Base-by-base conservation (phyloP, 176 grass and related monocot species). In the Bothriochloa decipiens region DNA sequence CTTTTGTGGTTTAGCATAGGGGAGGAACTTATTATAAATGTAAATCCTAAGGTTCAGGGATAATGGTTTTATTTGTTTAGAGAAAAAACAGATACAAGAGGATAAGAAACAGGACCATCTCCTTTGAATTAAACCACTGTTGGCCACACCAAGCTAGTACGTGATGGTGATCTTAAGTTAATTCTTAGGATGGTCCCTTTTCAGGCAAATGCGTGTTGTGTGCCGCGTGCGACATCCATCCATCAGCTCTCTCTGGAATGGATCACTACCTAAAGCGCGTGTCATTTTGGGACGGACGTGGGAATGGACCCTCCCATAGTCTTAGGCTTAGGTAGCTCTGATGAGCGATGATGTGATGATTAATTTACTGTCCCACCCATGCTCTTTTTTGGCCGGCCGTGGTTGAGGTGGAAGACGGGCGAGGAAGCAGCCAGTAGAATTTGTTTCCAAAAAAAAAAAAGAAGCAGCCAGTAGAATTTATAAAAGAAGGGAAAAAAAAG, bases 361-460 rank as follows among this genome's bases (percentile, higher is more conserved):
- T 52, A 58, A 58, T 58, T 18, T 58, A 22, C 8, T 42, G 8
- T 20, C 55, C 55, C 55, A 58, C 22, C 57, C 49, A 10, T 41
- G 27, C 15, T 26, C 27, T 68, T 93, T 93, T 88, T 85, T 83
- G 85, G 86, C 88, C 57, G 37, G 57, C 53, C 53, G 53, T 6
- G 57, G 22, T 57, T 55, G 22, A 18, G 22, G 0, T 4, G 55
- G 20, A 58, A 58, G 55, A 23, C 55, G 55, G 20, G 55, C 0
- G 7, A 23, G 0, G 55, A 0, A 55, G 49, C 49, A 18, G 5
- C 15, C 47, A 2, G 15, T 43, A 43, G 11, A 43, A 41, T 10
- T 43, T 43, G 1, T n/a, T n/a, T n/a, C n/a, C n/a, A n/a, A n/a
- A n/a, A n/a, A n/a, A n/a, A n/a, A n/a, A n/a, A n/a, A n/a, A n/a